Evolutionary conservation across 768 basidiomycete genomes (phyloP), one percentile per base, ranked within the genome.

Genomic region (Cubamyces sp.): DNA sequence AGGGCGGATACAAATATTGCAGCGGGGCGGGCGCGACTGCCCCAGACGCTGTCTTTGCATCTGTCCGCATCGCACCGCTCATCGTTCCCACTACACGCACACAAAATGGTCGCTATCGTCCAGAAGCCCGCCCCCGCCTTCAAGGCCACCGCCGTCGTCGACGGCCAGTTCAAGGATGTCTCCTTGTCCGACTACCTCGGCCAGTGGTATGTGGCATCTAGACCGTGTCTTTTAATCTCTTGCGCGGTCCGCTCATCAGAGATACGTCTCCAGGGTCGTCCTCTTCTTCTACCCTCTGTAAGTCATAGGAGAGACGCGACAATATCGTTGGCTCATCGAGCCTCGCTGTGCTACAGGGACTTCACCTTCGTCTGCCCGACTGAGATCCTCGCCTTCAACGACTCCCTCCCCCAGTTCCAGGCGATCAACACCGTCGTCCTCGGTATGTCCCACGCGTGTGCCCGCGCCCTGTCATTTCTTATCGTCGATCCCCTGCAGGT

Each of bases 221-320:
- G 52, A 55, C 58, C 45, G 62, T n/a, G 47, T 34, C 34, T 25
- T 54, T 59, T 37, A 19, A 43, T 15, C 9, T 14, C 53, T 54
- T 48, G 48, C 2, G 47, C 48, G 7, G 46, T 19, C 65, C 23
- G 46, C 37, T 59, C 18, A 59, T 48, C 50, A 55, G 51, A 37
- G 34, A 16, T 9, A 26, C 19, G 14, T 50, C 34, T 56, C 18
- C 60, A 95, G 94, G 94, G 87, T 96, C n/a, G 82, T 95, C 39
- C 85, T 97, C 18, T 83, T 96, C 75, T 96, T 96, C 80, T 97
- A 97, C 78, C 95, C 95, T 5, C 85, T 96, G 91, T 93, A 78
- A 65, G 88, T 75, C 9, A 18, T 26, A 14, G 26, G 39, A 25
- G 28, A 40, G 28, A 18, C 26, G 11, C 8, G 57, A 19, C 57